Base-by-base conservation (phyloP, 148 eudicot species). In the Fagopyrum tataricum region DNA sequence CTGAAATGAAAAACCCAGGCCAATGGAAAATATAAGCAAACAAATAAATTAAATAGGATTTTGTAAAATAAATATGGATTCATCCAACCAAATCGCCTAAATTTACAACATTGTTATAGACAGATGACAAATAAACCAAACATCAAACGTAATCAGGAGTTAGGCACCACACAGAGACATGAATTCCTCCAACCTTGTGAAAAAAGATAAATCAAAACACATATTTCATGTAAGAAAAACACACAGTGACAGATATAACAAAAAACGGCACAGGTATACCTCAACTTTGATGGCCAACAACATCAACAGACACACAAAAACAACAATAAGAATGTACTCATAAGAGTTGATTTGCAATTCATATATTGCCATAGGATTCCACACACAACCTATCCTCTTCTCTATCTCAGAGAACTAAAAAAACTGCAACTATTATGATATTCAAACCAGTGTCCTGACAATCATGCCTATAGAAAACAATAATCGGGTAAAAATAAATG, bases 1-100 rank as follows among this genome's bases (percentile, higher is more conserved):
- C 72, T 70, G 69, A 64, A 37, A 64, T 64, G 11, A 64, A 64
- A 52, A 64, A 31, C 26, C 42, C 43, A 64, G 15, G 7, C 18
- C 14, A 64, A 64, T 64, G 6, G 15, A 37, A 37, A 13, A 42
- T 37, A 39, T 64, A 18, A 14, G 21, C 18, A 37, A 64, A 26
- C 2, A 17, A 61, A 61, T 13, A 61, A 61, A 61, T 61, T 40
- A 26, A 9, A 12, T 61, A 61, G 67, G 23, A 6, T 1, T 31
- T 31, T 31, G 2, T 31, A 31, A 31, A 31, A 31, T 31, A 31
- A 31, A 31, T 31, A 31, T 31, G 37, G 18, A 52, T 17, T 15
- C 6, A 6, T n/a, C 23, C 5, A n/a, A 61, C 67, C 4, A 61
- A 20, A 17, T 26, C 67, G 13, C n/a, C 14, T 12, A 10, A 12